Evolutionary conservation across 2,329 filamentous ascomycete species (phyloP).

Genomic region (Claviceps monticola): DNA sequence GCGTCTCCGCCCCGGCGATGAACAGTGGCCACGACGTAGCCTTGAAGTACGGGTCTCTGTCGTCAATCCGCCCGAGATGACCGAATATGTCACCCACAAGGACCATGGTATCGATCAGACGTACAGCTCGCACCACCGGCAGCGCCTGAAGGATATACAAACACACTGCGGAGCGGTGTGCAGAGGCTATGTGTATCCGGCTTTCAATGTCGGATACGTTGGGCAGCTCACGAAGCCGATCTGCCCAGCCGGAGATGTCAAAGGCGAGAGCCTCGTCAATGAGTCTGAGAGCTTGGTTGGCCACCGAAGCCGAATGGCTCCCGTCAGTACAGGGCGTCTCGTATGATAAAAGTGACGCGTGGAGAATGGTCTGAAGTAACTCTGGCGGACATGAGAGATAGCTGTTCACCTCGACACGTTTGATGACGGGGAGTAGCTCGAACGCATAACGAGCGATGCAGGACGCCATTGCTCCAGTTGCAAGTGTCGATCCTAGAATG

Average conservation of each 20-base stretch:
- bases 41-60: constrained; percentile 40
- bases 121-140: constrained; percentile 22
- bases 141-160: constrained; percentile 32
- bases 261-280: constrained; percentile 28
- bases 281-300: constrained; percentile 24
- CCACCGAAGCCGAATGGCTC: constrained; percentile 16
- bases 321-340: constrained; percentile 19
- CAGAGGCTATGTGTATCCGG: constrained; percentile 29
- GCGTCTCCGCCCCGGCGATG: constrained; percentile 41
- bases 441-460: constrained; percentile 25
- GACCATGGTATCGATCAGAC: constrained; percentile 26
- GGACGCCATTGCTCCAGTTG: constrained; percentile 22
- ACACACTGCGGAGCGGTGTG: constrained; percentile 32
- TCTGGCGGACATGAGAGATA: constrained; percentile 29
- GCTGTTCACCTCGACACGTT: constrained; percentile 27
- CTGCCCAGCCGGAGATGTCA: constrained; percentile 29
- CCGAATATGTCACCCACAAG: constrained; percentile 35
- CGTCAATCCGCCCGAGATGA: constrained; percentile 34
- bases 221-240: constrained; percentile 21
- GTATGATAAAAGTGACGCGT: constrained; percentile 29
- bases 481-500: constrained; percentile 25
- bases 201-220: constrained; percentile 26
- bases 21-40: constrained; percentile 47
- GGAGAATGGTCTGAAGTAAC: constrained; percentile 31
- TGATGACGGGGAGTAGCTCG: constrained; percentile 25